These are phyloP conservation scores for Acanthamoeba triangularis DNA, from an alignment of 208 protist species.

Conservation along the genomic window DNA sequence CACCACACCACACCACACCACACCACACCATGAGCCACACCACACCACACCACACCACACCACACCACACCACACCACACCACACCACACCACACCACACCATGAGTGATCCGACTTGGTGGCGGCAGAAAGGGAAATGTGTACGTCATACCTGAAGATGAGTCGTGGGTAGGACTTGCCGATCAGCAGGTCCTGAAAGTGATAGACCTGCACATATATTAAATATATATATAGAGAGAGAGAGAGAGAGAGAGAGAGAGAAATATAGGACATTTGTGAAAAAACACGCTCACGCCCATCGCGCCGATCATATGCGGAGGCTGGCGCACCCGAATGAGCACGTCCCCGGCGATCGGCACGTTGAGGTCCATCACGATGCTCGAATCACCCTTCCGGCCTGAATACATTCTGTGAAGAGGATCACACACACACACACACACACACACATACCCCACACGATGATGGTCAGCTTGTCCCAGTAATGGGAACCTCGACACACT, in stretches of 20 bases:
- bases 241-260: too few relatives aligned
- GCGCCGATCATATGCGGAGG: neutral
- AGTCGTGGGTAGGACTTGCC: conserved; percentile 55
- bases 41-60: neutral
- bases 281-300: neutral
- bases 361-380: conserved; percentile 48
- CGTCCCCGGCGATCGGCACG: neutral
- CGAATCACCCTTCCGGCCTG: neutral
- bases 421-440: too few relatives aligned
- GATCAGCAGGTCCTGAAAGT: conserved; percentile 52
- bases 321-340: conserved; percentile 18
- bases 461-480: neutral
- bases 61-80: neutral
- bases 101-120: neutral
- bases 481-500: too few relatives aligned
- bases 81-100: neutral
- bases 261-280: too few relatives aligned
- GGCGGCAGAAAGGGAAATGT: too few relatives aligned
- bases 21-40: neutral
- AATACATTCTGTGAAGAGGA: conserved; percentile 38
- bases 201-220: neutral
- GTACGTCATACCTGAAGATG: neutral
- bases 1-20: neutral
- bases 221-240: too few relatives aligned
- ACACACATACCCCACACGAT: too few relatives aligned